Base-by-base conservation (phyloP, 345 rosid genomes). In the Populus simonii region DNA sequence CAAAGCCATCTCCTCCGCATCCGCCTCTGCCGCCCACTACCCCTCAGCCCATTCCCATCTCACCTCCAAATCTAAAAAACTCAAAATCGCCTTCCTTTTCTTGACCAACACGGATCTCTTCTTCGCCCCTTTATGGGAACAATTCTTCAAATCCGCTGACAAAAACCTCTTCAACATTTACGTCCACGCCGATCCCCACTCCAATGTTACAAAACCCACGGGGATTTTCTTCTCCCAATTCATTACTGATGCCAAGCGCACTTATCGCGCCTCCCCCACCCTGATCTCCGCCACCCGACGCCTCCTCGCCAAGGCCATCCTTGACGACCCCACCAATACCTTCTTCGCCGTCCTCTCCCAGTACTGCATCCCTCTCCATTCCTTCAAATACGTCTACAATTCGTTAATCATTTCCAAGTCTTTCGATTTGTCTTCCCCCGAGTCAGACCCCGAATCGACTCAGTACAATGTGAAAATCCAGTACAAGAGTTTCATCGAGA, bases 211-310 rank as follows among this genome's bases (percentile, higher is more conserved):
- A 3, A 76, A 55, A 39, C 92, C 92, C 29, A 36, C 29, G 1
- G 86, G 88, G 36, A 89, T 91, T 15, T 89, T 93, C 53, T 23
- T 51, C 7, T 79, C 84, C 63, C 84, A 84, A 0, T 89, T 91
- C 85, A 93, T 93, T 59, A 20, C 80, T 1, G 77, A 80, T 41
- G 91, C 97, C 16, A 93, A 91, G 70, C 92, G 86, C 33, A 96
- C 99, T 35, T 86, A 81, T 76, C 91, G 98, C 5, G 97, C 92
- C 9, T 96, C 99, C 25, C 91, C 99, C 2, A 93, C 99, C 1
- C 88, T 96, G 7, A 86, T 96, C 82, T 89, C 99, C 66, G 98
- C 99, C 83, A 91, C 95, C 35, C 88, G 98, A 77, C 94, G 97
- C 67, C 93, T 93, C 69, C 87, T 96, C 3, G 99, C 99, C 47